These are phyloP conservation scores for Lepiota brunneoincarnata DNA, from an alignment of 768 basidiomycete genomes.

Conservation along the genomic window DNA sequence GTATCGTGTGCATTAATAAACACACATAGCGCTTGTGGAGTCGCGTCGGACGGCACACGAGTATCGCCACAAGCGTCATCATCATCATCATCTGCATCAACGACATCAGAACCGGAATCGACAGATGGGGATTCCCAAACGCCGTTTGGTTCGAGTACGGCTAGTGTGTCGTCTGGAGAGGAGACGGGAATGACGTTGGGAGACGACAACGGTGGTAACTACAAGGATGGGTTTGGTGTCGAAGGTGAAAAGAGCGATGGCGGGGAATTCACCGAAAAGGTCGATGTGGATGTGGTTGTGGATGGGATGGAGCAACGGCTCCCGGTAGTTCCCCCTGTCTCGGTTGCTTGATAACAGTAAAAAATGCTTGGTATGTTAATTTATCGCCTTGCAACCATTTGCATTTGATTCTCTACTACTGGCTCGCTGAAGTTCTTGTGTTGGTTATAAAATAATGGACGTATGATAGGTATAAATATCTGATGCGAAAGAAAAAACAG, in stretches of 20 bases:
- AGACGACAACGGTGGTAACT: not conserved
- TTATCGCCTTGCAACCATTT: no score
- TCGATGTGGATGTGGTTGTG: no score
- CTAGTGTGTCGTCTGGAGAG: not conserved
- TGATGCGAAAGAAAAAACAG: conserved; percentile 7
- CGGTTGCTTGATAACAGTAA: no score
- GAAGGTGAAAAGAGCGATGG: no score
- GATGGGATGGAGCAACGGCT: no score
- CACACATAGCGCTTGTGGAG: conserved; percentile 50
- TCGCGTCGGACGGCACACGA: conserved; percentile 55
- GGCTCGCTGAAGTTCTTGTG: not conserved
- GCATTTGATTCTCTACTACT: no score
- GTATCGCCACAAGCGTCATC: conserved; percentile 13
- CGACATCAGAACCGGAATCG: not conserved
- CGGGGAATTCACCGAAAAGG: no score
- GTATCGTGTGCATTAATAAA: no score
- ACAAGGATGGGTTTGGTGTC: no score
- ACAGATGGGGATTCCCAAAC: conserved; percentile 6
- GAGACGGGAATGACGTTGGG: not conserved
- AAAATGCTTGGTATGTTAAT: no score
- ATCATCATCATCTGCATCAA: no score
- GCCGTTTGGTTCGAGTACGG: conserved; percentile 2
- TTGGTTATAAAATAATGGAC: conserved; percentile 15
- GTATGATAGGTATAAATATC: conserved; percentile 20
- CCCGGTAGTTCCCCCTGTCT: no score